Conservation (phyloP, 2,329 filamentous ascomycete species). For the Cercospora brassicicola region DNA sequence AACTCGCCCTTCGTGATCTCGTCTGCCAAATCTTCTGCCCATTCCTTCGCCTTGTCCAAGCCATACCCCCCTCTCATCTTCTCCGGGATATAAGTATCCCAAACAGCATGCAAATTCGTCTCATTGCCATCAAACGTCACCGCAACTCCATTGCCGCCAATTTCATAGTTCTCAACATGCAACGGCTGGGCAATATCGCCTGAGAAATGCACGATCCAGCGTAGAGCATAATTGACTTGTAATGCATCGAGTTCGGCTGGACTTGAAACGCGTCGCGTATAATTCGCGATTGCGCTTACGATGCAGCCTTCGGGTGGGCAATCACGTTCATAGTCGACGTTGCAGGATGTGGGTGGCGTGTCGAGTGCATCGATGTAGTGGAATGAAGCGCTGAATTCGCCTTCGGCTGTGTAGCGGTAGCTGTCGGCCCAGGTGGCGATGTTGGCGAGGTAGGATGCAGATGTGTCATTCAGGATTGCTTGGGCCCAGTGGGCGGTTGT, state of each 20-base stretch:
- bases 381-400: slow-evolving; percentile 49
- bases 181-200: slow-evolving; percentile 69
- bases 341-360: slow-evolving; percentile 49
- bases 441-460: slow-evolving; percentile 51
- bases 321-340: slow-evolving; percentile 53
- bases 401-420: slow-evolving; percentile 52
- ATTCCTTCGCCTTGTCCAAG: slow-evolving; percentile 41
- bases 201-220: slow-evolving; percentile 58
- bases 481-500: slow-evolving; percentile 49
- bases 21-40: slow-evolving; percentile 41
- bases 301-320: slow-evolving; percentile 54
- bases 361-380: slow-evolving; percentile 57
- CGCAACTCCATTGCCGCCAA: slow-evolving; percentile 48
- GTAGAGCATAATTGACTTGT: slow-evolving; percentile 47
- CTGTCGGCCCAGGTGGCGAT: slow-evolving; percentile 57
- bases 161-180: slow-evolving; percentile 52
- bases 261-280: slow-evolving; percentile 45
- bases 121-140: slow-evolving; percentile 45
- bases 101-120: slow-evolving; percentile 48
- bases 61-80: slow-evolving; percentile 44
- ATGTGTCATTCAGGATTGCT: slow-evolving; percentile 46
- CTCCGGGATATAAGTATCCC: slow-evolving; percentile 50
- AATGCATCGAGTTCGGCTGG: slow-evolving; percentile 32
- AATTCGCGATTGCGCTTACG: slow-evolving; percentile 56
- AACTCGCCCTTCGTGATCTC: slow-evolving; percentile 46